phyloP scores from a whole-genome alignment of 805 yeast species.

The Teunomyces cretensis region DNA sequence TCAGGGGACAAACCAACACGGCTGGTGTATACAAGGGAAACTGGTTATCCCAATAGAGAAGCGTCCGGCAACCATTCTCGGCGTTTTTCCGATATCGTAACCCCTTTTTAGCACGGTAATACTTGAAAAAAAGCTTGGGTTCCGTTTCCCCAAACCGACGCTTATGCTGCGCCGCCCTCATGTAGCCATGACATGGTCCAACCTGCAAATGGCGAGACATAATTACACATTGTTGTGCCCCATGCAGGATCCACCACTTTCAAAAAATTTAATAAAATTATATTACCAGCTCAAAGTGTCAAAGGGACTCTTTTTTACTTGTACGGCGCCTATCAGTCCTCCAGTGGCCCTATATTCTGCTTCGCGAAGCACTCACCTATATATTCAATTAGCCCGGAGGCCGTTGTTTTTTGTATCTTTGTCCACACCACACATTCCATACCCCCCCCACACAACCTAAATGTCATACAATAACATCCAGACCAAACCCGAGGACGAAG shows the following conservation, averaged over 20 bases:
- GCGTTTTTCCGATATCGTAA: too few species aligned
- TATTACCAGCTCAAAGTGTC: not conserved
- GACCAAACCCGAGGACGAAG: constrained; percentile 21
- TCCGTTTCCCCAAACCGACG: too few species aligned
- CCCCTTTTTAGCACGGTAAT: too few species aligned
- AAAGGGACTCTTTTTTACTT: not conserved
- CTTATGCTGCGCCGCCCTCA: not conserved
- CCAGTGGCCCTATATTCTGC: not conserved
- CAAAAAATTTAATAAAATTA: not conserved
- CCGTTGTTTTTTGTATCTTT: not conserved
- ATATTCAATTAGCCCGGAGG: not conserved
- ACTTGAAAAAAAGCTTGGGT: too few species aligned
- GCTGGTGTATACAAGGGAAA: too few species aligned
- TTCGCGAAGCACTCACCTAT: not conserved
- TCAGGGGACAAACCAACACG: too few species aligned
- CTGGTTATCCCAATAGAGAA: too few species aligned
- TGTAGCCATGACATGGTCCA: not conserved
- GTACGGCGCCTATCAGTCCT: not conserved
- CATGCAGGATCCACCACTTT: not conserved
- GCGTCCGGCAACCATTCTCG: too few species aligned
- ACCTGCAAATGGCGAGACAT: not conserved
- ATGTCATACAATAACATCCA: not conserved
- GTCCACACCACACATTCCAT: not conserved
- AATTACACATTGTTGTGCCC: not conserved
- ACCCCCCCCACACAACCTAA: not conserved